Conservation (phyloP, 805 yeast species). For the Starmera pachycereana region DNA sequence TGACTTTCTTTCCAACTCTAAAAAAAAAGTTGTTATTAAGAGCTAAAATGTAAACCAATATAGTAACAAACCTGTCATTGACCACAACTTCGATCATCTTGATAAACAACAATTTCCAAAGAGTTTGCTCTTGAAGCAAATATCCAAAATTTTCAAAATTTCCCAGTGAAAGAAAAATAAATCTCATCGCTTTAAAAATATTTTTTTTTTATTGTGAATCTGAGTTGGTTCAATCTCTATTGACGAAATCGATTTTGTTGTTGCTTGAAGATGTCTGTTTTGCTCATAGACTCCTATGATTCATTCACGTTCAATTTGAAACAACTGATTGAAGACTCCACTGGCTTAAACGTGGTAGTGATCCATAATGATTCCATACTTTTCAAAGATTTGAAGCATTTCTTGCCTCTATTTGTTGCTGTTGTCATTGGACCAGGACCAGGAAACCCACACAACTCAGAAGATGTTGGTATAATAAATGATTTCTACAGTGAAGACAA, state of each 20-base stretch:
- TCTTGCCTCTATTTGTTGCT: slow-evolving; percentile 52
- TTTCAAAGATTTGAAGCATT: slow-evolving; percentile 26
- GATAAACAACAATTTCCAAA: too few relatives aligned
- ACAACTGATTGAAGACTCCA: slow-evolving; percentile 44
- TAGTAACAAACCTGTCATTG: slow-evolving; percentile 52
- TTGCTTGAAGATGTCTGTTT: slow-evolving; percentile 31
- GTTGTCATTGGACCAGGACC: slow-evolving; percentile 96
- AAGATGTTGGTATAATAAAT: slow-evolving; percentile 68
- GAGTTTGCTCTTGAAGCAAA: too few relatives aligned
- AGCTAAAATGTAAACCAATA: too few relatives aligned
- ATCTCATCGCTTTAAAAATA: not conserved
- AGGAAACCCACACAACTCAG: slow-evolving; percentile 61
- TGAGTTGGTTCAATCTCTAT: too few relatives aligned
- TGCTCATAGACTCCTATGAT: slow-evolving; percentile 87
- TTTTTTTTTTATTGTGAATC: too few relatives aligned
- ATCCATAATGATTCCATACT: slow-evolving; percentile 27
- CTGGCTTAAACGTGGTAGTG: slow-evolving; percentile 27
- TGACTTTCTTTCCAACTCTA: slow-evolving; percentile 77
- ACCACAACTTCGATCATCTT: slow-evolving; percentile 63
- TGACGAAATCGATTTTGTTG: not conserved
- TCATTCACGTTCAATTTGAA: slow-evolving; percentile 84
- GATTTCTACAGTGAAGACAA: slow-evolving; percentile 33
- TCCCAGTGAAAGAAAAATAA: not conserved
- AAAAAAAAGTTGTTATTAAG: slow-evolving; percentile 6
- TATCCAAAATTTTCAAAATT: not conserved